Base-by-base conservation (phyloP, 2,329 filamentous ascomycete species). In the Exophiala aquamarina region DNA sequence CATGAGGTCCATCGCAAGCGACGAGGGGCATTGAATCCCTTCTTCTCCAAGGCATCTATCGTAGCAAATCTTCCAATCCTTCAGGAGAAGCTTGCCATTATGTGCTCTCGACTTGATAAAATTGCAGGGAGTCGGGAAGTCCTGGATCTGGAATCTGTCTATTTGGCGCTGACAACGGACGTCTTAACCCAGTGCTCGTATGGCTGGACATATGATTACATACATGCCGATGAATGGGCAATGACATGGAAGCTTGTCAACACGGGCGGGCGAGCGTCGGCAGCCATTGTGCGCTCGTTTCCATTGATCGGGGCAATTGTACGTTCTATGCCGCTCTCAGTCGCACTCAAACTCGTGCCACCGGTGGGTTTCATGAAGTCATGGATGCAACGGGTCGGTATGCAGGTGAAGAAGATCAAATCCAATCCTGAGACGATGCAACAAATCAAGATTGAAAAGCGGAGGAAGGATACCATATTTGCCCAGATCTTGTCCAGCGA, bases 11-110 rank as follows among this genome's bases (percentile, higher is more conserved):
- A 76, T 50, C 67, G 69, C 2, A 58, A 64, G 14, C 67, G 73
- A 3, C 67, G 73, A 11, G 62, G 52, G 3, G 61, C 69, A 2
- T 49, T 76, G 38, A 71, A 65, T 44, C 64, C 61, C 0, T 75
- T 72, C 59, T 77, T 75, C 54, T 73, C 72, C 2, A 65, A 62
- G 28, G 59, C 60, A 9, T 65, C 66, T 6, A 63, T 75, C 15
- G 49, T 57, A 4, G 55, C 55, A 2, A 56, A 73, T 2, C 63
- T 68, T 54, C 68, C 54, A 50, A 64, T 65, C 37, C 66, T 75
- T 10, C 52, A 63, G 6, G 51, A 60, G 2, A 66, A 50, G 18
- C 18, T 54, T 14, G 55, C 52, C 9, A 40, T 48, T 33, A 52
- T 57, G 49, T 47, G 43, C 32, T 14, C 34, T 3, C 53, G 55